Base-by-base conservation (phyloP, 108 stramenopile genomes). In the Skeletonema menzelii region DNA sequence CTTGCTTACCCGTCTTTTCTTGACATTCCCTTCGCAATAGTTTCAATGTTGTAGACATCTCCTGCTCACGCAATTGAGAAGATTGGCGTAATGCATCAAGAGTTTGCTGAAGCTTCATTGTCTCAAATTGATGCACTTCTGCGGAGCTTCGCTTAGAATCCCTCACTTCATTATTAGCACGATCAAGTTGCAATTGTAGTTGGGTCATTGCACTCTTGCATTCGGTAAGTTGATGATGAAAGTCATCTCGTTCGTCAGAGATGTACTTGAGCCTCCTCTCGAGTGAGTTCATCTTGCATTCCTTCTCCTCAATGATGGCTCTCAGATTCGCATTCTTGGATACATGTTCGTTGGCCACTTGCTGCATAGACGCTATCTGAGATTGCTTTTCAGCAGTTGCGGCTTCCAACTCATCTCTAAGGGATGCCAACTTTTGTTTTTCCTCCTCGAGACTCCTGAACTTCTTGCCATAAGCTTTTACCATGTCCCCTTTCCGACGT, bases 121-220 rank as follows among this genome's bases (percentile, higher is more conserved):
- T 53, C 49, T 53, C 49, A 15, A 53, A 22, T 53, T 53, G 19
- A 53, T 53, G 49, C 24, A 4, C 22, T 3, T 53, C 22, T 22
- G 49, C 0, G 19, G 20, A 53, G n/a, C 49, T 22, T 6, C n/a
- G 49, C 49, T 22, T 42, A 15, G 4, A 42, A 42, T 42, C 15
- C 19, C 55, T 15, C 7, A 73, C 14, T 27, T 73, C 72, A 53
- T 73, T 67, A 8, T 42, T 37, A 40, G 63, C 63, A 37, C 53
- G 56, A 31, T 73, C 67, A 6, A 80, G 63, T 12, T 69, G 79
- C 10, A 60, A 59, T 63, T 80, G 53, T 12, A 79, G 55, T 26
- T 67, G 24, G 38, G 26, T 17, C 17, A 26, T 67, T 31, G 30
- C 56, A 22, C 24, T 77, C 2, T 27, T 63, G 44, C 57, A 70